Conservation (phyloP, 345 rosid genomes). For the Gossypium herbaceum region DNA sequence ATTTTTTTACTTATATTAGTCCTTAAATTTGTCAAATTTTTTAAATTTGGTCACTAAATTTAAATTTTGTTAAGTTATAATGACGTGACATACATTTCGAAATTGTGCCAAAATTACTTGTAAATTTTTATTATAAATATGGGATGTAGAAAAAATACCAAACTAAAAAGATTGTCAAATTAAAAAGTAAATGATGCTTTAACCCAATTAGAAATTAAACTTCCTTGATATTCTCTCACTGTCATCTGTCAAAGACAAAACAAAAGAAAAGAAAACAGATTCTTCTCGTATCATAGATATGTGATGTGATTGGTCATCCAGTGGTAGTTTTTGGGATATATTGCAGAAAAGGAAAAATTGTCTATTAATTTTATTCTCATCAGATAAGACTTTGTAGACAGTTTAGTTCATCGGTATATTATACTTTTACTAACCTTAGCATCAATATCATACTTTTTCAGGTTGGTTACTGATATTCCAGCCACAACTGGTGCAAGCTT, state of each 20-base stretch:
- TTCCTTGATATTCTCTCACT: no score
- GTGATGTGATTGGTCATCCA: not conserved
- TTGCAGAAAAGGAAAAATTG: not conserved
- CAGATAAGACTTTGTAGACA: not conserved
- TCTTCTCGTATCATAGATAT: not conserved
- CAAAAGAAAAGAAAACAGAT: not conserved
- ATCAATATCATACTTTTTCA: conserved; percentile 9
- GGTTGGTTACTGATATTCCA: conserved; percentile 84
- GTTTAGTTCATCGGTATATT: not conserved
- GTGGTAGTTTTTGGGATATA: not conserved
- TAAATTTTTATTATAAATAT: no score
- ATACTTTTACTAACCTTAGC: not conserved
- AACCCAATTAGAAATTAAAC: no score
- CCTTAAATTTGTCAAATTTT: rapidly evolving
- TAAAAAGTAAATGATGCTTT: no score
- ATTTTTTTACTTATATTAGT: rapidly evolving
- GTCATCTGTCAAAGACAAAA: no score
- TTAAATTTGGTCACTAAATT: rapidly evolving
- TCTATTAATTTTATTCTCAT: not conserved
- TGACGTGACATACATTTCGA: rapidly evolving
- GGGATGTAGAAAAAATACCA: no score
- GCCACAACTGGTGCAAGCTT: conserved; percentile 54
- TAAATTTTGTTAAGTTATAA: no score
- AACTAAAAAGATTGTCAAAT: no score
- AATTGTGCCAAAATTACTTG: no score